Conservation (phyloP, 2,329 filamentous ascomycete genomes). For the Aspergillus carbonarius region DNA sequence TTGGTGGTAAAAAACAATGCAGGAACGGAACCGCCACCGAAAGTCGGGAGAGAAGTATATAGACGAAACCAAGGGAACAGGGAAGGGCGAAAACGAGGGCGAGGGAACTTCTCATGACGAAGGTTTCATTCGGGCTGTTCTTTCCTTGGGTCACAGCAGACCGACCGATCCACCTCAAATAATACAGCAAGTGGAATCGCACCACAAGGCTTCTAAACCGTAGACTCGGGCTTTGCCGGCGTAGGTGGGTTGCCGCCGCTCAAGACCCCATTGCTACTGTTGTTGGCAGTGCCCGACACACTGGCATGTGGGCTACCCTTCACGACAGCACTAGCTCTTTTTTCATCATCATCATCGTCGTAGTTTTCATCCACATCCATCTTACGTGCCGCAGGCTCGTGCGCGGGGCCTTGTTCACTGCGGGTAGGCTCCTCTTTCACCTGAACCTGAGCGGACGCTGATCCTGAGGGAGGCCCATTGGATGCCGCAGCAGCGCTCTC, state of each 20-base stretch:
- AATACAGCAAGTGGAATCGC: conserved; percentile 1
- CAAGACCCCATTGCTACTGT: conserved; percentile 27
- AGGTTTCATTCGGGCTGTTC: conserved; percentile 11
- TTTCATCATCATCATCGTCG: conserved; percentile 89
- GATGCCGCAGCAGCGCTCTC: conserved; percentile 42
- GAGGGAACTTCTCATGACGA: conserved; percentile 10
- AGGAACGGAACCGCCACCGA: conserved; percentile 13
- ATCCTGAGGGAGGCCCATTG: conserved; percentile 44
- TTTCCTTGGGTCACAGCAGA: background rate
- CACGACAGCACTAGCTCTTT: conserved; percentile 39
- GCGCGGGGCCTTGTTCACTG: conserved; percentile 52
- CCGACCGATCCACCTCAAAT: background rate
- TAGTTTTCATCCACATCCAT: conserved; percentile 99
- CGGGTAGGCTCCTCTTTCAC: conserved; percentile 56
- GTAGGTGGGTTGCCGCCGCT: conserved; percentile 28
- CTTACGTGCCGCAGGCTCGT: conserved; percentile 85
- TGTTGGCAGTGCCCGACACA: conserved; percentile 27
- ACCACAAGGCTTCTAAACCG: conserved; percentile 20
- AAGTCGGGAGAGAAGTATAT: conserved; percentile 8
- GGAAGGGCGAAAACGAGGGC: conserved; percentile 15
- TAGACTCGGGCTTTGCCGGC: conserved; percentile 33
- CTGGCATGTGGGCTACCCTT: conserved; percentile 39
- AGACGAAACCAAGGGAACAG: conserved; percentile 8
- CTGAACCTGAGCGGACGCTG: conserved; percentile 52
- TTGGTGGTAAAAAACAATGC: conserved; percentile 17